Evolutionary conservation across 352 stramenopile species (phyloP), one percentile per base, ranked within the genome.

Genomic region (Pythium oligandrum): DNA sequence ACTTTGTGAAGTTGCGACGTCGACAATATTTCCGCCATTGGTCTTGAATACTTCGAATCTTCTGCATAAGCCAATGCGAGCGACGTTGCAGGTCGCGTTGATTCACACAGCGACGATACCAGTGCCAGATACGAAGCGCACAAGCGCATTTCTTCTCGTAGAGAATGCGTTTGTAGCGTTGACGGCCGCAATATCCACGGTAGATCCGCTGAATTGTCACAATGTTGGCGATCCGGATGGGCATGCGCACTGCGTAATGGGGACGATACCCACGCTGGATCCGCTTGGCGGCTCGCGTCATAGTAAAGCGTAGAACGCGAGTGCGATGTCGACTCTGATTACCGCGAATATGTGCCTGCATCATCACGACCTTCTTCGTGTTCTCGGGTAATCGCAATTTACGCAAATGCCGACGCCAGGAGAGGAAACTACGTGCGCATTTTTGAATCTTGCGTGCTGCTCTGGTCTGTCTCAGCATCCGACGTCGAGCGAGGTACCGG

Each of bases 391-490:
- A 64, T 5, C 59, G 53, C 3, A 90, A 36, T 4, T 73, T 46
- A 32, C 69, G 71, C 3, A 87, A 33, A 43, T 76, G 82, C 5
- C 65, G 57, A 49, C 65, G 58, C 78, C 78, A 89, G 0, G 63
- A 49, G 9, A 89, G 49, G 51, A 86, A 88, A 0, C 53, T 39
- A 1, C 72, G 74, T 1, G 61, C 50, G 33, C 73, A 78, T 12
- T 52, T 47, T 40, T 91, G 78, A 42, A 89, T 84, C 49, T 73
- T 75, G 9, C 39, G 55, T n/a, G 74, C 75, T 0, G 80, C 80
- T 47, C 70, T 60, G 0, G 53, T 59, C 51, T 80, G 51, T 0
- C 80, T 71, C 6, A 69, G 46, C 0, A 71, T 48, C 43, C 68
- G 75, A 6, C 75, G 73, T 3, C 65, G 55, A 7, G 74, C 58